These are phyloP conservation scores for Cercophora scortea DNA, from an alignment of 495 filamentous ascomycete species.

Conservation along the genomic window DNA sequence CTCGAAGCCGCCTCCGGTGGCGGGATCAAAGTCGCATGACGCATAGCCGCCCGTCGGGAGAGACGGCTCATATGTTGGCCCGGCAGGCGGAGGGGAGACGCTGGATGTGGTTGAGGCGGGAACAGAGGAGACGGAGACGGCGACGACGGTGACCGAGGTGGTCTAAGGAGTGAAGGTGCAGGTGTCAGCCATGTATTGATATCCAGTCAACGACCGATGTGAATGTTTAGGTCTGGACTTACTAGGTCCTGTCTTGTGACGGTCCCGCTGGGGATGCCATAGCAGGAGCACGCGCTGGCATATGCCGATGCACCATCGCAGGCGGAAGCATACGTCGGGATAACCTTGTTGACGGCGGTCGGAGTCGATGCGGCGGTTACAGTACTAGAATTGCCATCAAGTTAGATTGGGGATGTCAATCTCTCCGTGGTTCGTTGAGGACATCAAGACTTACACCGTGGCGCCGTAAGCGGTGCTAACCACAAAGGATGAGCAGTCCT, in stretches of 20 bases:
- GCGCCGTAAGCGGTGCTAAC: neutral
- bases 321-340: constrained; percentile 10
- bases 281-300: constrained; percentile 16
- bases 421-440: neutral
- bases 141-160: neutral
- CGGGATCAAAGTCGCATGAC: constrained; percentile 4
- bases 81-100: neutral
- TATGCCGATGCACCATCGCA: constrained; percentile 6
- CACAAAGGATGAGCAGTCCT: constrained; percentile 10
- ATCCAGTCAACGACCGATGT: neutral
- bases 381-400: neutral
- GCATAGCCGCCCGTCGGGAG: constrained; percentile 1
- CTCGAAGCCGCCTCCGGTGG: constrained; percentile 1
- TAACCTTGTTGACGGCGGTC: neutral
- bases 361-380: neutral
- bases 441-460: neutral
- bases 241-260: neutral
- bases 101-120: neutral
- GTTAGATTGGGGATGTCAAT: neutral
- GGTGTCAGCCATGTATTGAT: too few relatives aligned
- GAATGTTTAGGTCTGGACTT: neutral
- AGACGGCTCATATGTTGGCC: neutral
- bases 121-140: neutral
- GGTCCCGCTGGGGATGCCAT: neutral
- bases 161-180: too few relatives aligned